Evolutionary conservation across 305 asterid species (phyloP).

Genomic region (Fraxinus sp.): DNA sequence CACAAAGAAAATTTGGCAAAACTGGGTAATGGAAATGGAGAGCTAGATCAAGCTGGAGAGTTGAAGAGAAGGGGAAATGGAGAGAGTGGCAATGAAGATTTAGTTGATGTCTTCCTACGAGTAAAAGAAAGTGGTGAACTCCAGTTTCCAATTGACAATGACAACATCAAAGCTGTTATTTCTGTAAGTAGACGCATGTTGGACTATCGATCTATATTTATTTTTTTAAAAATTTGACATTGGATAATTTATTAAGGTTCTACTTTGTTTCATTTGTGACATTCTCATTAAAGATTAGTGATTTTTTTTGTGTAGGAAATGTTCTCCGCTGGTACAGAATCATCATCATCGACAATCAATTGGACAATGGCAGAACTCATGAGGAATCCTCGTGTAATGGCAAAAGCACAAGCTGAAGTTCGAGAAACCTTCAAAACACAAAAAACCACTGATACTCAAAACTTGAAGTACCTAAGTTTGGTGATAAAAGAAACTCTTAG

Average conservation of each 20-base stretch:
- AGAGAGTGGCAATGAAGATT: constrained; percentile 26
- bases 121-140: constrained; percentile 14
- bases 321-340: constrained; percentile 40
- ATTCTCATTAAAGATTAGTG: background rate
- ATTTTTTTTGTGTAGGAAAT: constrained; percentile 29
- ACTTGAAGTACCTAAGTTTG: constrained; percentile 30
- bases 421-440: constrained; percentile 23
- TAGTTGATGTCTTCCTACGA: constrained; percentile 29
- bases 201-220: background rate
- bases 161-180: constrained; percentile 31
- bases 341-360: constrained; percentile 33
- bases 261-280: background rate
- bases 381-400: constrained; percentile 32
- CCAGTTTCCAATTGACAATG: constrained; percentile 11
- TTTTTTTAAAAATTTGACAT: background rate
- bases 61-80: constrained; percentile 1
- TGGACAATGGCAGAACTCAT: constrained; percentile 48
- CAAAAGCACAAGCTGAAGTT: constrained; percentile 39
- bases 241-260: background rate
- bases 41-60: background rate
- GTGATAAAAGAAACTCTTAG: constrained; percentile 38
- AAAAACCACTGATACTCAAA: constrained; percentile 16
- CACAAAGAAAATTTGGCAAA: background rate
- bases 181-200: constrained; percentile 8
- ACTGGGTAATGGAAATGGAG: background rate